A percentile compares a stretch with the other conserved stretches of the same genome.
These are phyloP conservation scores for Rhododendron ovatum DNA, from an alignment of 148 eudicot genomes.

Conservation along the genomic window DNA sequence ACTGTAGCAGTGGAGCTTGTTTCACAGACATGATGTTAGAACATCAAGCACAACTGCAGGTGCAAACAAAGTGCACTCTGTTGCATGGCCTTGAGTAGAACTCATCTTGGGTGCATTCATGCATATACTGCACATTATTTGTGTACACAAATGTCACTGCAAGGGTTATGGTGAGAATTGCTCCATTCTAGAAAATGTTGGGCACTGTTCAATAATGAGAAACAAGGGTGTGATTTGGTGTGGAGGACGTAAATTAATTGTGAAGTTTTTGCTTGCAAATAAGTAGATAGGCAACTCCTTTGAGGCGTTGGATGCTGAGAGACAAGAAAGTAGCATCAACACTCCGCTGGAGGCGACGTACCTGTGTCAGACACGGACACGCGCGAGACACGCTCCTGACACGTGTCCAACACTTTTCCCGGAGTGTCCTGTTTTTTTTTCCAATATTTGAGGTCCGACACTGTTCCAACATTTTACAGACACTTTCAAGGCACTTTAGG, in stretches of 20 bases:
- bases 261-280: background rate
- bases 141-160: background rate
- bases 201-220: background rate
- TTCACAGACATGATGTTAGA: background rate
- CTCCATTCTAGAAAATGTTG: background rate
- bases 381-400: too few species aligned
- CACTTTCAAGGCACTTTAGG: too few species aligned
- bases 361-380: too few species aligned
- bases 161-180: background rate
- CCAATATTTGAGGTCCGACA: too few species aligned
- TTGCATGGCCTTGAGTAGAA: background rate
- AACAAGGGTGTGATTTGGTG: constrained; percentile 2
- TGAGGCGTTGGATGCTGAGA: background rate
- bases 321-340: background rate
- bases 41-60: background rate
- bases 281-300: background rate
- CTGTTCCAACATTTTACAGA: too few species aligned
- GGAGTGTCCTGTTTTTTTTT: too few species aligned
- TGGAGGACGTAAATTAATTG: background rate
- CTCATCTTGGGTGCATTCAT: background rate
- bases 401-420: too few species aligned
- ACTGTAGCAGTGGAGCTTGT: background rate
- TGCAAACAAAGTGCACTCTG: background rate
- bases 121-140: background rate
- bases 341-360: too few species aligned